phyloP scores from a whole-genome alignment of 2,329 filamentous ascomycete species.

The Aureobasidium sp. region DNA sequence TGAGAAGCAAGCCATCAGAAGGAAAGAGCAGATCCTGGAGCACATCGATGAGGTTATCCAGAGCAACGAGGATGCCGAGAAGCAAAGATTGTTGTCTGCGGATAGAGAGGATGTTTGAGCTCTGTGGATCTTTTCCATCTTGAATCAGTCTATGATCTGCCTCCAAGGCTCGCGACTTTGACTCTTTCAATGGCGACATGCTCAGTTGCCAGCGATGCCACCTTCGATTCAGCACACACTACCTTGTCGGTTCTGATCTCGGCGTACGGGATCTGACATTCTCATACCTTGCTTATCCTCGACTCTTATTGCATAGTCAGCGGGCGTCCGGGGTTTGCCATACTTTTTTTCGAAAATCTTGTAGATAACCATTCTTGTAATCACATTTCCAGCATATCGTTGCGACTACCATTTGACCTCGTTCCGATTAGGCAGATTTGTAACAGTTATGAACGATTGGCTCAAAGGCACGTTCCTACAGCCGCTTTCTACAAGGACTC shows the following conservation, averaged over 20 bases:
- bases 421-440: too few relatives aligned
- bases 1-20: neutral
- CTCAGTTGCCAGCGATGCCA: neutral
- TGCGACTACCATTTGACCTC: too few relatives aligned
- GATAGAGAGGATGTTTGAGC: conserved; percentile 5
- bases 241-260: neutral
- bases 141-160: neutral
- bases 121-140: neutral
- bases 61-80: conserved; percentile 12
- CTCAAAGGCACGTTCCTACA: too few relatives aligned
- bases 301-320: conserved; percentile 1
- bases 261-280: too few relatives aligned
- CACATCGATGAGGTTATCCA: conserved; percentile 14
- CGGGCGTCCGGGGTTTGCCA: neutral
- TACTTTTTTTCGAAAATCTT: neutral
- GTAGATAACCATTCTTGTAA: conserved; percentile 6
- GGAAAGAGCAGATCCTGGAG: conserved; percentile 6
- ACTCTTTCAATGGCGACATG: neutral
- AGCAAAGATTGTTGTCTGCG: neutral
- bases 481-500: too few relatives aligned
- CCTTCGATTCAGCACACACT: neutral
- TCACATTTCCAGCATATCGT: neutral
- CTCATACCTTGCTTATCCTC: neutral
- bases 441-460: too few relatives aligned
- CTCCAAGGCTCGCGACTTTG: neutral